Evolutionary conservation across 2,329 filamentous ascomycete genomes (phyloP).

Genomic region (Dactylellina sp.): DNA sequence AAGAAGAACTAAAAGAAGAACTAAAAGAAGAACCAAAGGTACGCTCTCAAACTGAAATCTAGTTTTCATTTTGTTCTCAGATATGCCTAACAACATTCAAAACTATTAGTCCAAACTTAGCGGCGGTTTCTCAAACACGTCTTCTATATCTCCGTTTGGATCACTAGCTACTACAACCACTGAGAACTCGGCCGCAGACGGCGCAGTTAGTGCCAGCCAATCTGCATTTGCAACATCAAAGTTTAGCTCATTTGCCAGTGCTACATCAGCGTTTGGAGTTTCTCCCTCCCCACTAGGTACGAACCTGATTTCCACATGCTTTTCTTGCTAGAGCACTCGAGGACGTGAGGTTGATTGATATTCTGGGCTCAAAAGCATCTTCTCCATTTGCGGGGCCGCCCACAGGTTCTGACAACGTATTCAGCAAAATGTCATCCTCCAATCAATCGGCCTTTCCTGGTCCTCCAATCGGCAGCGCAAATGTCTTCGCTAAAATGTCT

Average conservation of each 20-base stretch:
- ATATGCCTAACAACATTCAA: not conserved
- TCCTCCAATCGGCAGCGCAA: conserved; percentile 27
- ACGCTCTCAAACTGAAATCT: not conserved
- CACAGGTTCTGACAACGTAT: conserved; percentile 42
- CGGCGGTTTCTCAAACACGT: conserved; percentile 52
- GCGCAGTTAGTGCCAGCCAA: not conserved
- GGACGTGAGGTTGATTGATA: not conserved
- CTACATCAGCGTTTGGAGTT: conserved; percentile 46
- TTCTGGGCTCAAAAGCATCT: conserved; percentile 7
- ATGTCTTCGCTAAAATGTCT: conserved; percentile 54
- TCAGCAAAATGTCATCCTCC: conserved; percentile 43
- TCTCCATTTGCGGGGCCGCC: conserved; percentile 52
- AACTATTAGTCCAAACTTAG: conserved; percentile 6
- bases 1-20: not conserved
- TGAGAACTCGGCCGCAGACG: not conserved
- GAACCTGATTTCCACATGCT: not conserved
- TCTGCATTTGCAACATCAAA: conserved; percentile 39
- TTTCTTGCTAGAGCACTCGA: not conserved
- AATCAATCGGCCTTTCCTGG: conserved; percentile 27
- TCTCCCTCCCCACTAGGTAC: conserved; percentile 38
- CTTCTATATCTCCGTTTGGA: conserved; percentile 42
- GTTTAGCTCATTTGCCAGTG: conserved; percentile 39
- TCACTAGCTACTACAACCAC: conserved; percentile 19
- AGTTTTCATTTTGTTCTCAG: not conserved
- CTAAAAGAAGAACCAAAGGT: conserved; percentile 29